phyloP scores from a whole-genome alignment of 768 basidiomycete genomes.

The Infundibulicybe gibba region DNA sequence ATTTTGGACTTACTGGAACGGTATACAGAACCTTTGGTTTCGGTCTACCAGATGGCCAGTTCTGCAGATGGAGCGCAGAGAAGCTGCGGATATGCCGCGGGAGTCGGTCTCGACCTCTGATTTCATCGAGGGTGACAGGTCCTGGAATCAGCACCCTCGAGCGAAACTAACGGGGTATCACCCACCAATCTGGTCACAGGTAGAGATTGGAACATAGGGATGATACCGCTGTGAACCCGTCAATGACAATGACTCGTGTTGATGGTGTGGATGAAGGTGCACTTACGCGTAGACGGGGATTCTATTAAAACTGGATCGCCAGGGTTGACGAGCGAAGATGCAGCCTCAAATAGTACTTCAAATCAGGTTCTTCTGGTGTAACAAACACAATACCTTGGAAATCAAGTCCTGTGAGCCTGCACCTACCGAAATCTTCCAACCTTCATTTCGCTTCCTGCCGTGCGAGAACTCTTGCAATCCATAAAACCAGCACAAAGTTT shows the following conservation, averaged over 20 bases:
- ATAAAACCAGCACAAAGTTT: conserved; percentile 53
- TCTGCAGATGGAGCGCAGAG: conserved; percentile 64
- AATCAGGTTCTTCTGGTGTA: not conserved
- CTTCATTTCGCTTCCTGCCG: conserved; percentile 41
- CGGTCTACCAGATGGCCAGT: conserved; percentile 69
- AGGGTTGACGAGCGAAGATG: conserved; percentile 65
- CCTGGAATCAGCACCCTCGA: conserved; percentile 4
- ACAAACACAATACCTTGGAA: conserved; percentile 21
- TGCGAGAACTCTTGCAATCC: conserved; percentile 60
- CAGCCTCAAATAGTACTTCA: conserved; percentile 49
- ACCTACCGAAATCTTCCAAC: conserved; percentile 67
- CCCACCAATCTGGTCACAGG: conserved; percentile 58
- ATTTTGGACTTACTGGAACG: conserved; percentile 51
- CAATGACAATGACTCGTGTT: conserved; percentile 8
- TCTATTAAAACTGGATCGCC: conserved; percentile 84
- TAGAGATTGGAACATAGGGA: conserved; percentile 56
- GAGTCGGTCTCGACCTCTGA: conserved; percentile 78
- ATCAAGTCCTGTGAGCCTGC: conserved; percentile 76
- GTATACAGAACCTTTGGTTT: conserved; percentile 82
- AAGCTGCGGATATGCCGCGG: conserved; percentile 59
- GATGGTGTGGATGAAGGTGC: conserved; percentile 4
- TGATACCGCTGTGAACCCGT: conserved; percentile 46
- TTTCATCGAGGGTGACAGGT: not conserved
- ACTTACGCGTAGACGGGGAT: conserved; percentile 75
- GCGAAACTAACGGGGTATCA: not conserved